phyloP scores from a whole-genome alignment of 192 early-diverging fungal genomes.

The Coemansia sp. region DNA sequence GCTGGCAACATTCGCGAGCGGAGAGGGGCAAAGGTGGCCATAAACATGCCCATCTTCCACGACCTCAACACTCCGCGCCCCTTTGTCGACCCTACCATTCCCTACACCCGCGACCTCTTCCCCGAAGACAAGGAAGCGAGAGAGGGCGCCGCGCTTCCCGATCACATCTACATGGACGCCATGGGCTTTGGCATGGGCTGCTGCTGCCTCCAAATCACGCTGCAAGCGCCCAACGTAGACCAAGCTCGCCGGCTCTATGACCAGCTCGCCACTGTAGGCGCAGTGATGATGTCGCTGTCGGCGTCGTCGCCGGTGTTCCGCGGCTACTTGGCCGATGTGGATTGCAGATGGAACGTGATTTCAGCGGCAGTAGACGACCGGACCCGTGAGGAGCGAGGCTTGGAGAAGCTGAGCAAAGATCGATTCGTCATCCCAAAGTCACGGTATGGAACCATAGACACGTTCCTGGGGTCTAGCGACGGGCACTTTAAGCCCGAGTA shows the following conservation, averaged over 20 bases:
- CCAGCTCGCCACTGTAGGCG: constrained; percentile 85
- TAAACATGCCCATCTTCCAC: constrained; percentile 95
- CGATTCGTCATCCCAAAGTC: constrained; percentile 91
- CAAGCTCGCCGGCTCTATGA: constrained; percentile 93
- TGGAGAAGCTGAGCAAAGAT: constrained; percentile 65
- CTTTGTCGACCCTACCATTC: constrained; percentile 76
- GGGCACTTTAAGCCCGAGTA: constrained; percentile 79
- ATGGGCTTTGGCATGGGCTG: constrained; percentile 99
- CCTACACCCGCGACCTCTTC: constrained; percentile 57
- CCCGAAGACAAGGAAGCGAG: constrained; percentile 72
- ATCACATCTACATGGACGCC: constrained; percentile 97
- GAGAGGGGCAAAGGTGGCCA: constrained; percentile 89
- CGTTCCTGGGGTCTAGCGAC: constrained; percentile 73
- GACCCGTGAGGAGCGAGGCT: constrained; percentile 85
- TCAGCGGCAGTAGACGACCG: constrained; percentile 90
- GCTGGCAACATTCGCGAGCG: constrained; percentile 92
- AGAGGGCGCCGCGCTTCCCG: constrained; percentile 73
- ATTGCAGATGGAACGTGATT: constrained; percentile 98
- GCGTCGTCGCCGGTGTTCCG: constrained; percentile 91
- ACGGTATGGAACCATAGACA: constrained; percentile 92
- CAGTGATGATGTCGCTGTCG: constrained; percentile 92
- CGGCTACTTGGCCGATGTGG: constrained; percentile 92
- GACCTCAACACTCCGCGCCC: constrained; percentile 87
- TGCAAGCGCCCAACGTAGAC: constrained; percentile 91
- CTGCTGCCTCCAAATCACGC: constrained; percentile 96